Evolutionary conservation across 371 early-diverging fungal species (phyloP).

Genomic region (Zopfochytrium polystomum): DNA sequence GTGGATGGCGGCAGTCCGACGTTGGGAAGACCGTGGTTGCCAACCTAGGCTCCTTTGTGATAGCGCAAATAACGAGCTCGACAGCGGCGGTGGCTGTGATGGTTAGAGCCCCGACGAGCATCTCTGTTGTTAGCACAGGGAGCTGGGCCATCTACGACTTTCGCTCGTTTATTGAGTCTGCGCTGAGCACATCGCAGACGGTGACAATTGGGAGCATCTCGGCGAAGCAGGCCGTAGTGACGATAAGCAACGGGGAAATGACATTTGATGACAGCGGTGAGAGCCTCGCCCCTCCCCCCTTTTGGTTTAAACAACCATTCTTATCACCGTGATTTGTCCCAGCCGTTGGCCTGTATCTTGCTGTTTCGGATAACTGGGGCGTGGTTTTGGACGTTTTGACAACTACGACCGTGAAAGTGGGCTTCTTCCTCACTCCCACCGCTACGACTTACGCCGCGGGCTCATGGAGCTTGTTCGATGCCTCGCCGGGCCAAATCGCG

Average conservation of each 20-base stretch:
- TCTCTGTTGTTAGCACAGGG: neutral
- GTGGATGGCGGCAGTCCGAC: slow-evolving; percentile 19
- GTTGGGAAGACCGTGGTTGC: slow-evolving; percentile 26
- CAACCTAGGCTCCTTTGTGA: slow-evolving; percentile 13
- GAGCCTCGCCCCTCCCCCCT: neutral
- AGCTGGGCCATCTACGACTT: slow-evolving; percentile 21
- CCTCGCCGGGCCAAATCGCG: slow-evolving; percentile 3
- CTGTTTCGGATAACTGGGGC: slow-evolving; percentile 15
- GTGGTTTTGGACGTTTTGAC: slow-evolving; percentile 11
- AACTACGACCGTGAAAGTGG: slow-evolving; percentile 6
- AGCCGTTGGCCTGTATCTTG: slow-evolving; percentile 18
- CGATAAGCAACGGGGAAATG: neutral
- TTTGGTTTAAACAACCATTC: neutral
- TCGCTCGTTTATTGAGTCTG: slow-evolving; percentile 12
- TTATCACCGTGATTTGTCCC: too few relatives aligned
- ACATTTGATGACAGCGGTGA: too few relatives aligned
- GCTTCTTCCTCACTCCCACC: neutral
- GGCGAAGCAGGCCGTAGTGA: slow-evolving; percentile 6
- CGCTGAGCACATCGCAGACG: neutral
- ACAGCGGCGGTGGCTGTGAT: slow-evolving; percentile 9
- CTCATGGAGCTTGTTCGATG: slow-evolving; percentile 23
- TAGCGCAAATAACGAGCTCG: slow-evolving; percentile 6
- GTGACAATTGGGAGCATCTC: slow-evolving; percentile 5
- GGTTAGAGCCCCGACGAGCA: slow-evolving; percentile 5
- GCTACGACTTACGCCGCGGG: slow-evolving; percentile 3